Base-by-base conservation (phyloP, 352 stramenopile genomes). In the Pythium folliculosum region DNA sequence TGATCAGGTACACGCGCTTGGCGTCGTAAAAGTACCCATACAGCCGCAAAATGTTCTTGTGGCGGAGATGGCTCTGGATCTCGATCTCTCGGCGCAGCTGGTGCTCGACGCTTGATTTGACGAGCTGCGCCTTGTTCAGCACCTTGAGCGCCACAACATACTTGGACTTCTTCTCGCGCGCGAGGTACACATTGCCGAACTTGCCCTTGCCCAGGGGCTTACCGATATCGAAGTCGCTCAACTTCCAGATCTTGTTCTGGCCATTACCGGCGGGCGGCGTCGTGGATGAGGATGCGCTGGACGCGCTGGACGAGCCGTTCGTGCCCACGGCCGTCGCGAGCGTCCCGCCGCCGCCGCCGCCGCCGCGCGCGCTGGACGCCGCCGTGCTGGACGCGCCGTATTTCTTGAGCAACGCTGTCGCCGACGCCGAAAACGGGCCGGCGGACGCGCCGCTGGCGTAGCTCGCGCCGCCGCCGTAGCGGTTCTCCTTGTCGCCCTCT, bases 141-240 rank as follows among this genome's bases (percentile, higher is more conserved):
- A 99, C 97, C 73, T 99, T 99, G 54, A 99, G 89, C 32, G 98
- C 98, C 30, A 99, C 96, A 64, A 99, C 98, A 77, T 99, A 99
- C 75, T 99, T 98, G 72, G 87, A 98, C 63, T 94, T 84, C 63
- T 98, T 99, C 77, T 99, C 97, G 38, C 97, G 86, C 14, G 97
- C 98, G 40, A 99, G 83, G 81, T 99, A 99, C 14, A 99, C 98
- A 61, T 96, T 97, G 51, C 98, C 97, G 75, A 99, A 99, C 75
- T 99, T 99, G 60, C 98, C 98, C 38, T 96, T 92, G 9, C 98
- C 98, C 37, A 99, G 85, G 1, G 96, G 97, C 62, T 98, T 98
- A 47, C 98, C 98, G 68, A 99, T 99, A 66, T 99, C 97, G 91
- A 99, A 99, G 79, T 99, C 98, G 64, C 90, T 91, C 23, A 99